phyloP scores from a whole-genome alignment of 2,329 filamentous ascomycete genomes.

The Epichloe amarillans region DNA sequence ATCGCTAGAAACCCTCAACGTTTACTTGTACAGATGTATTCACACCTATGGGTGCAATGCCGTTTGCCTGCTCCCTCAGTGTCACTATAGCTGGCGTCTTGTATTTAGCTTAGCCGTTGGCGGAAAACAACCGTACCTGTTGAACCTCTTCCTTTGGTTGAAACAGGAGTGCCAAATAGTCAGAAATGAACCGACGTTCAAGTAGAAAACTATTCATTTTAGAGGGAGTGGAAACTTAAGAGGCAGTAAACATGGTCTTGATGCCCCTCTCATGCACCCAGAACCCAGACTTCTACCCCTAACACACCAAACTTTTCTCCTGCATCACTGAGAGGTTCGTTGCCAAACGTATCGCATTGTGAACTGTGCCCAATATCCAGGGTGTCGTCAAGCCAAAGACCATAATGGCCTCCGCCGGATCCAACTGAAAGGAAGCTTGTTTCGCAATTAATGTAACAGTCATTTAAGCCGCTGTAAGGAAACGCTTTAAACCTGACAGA shows the following conservation, averaged over 20 bases:
- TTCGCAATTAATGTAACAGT: slow-evolving; percentile 94
- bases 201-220: neutral
- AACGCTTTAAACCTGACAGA: slow-evolving; percentile 93
- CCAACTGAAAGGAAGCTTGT: slow-evolving; percentile 73
- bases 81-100: neutral
- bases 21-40: too few species aligned
- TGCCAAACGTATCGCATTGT: slow-evolving; percentile 82
- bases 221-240: neutral
- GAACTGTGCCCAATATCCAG: slow-evolving; percentile 76
- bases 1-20: too few species aligned
- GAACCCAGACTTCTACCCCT: slow-evolving; percentile 86
- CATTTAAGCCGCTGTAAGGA: slow-evolving; percentile 88
- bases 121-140: neutral
- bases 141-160: neutral
- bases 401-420: slow-evolving; percentile 79
- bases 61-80: too few species aligned
- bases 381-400: slow-evolving; percentile 81
- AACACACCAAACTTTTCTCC: slow-evolving; percentile 89
- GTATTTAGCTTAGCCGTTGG: neutral
- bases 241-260: neutral
- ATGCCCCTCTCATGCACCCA: slow-evolving; percentile 39
- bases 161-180: neutral
- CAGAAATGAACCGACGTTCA: neutral
- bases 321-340: slow-evolving; percentile 85
- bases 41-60: too few species aligned